Evolutionary conservation across 345 rosid species (phyloP).

Genomic region (Angophora floribunda): DNA sequence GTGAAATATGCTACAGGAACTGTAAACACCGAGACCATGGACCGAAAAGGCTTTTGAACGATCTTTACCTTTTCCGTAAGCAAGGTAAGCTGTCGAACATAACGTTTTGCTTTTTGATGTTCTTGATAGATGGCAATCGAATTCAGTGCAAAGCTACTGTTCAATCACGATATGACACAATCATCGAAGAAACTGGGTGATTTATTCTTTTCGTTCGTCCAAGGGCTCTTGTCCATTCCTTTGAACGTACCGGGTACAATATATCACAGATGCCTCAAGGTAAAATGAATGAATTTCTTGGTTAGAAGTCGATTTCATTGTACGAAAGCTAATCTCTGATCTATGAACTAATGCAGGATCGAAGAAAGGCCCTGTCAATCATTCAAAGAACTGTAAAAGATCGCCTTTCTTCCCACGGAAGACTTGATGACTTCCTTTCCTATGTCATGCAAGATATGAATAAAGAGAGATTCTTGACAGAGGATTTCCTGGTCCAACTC

Average conservation of each 20-base stretch:
- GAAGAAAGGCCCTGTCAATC: not conserved
- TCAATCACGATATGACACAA: slow-evolving; percentile 5
- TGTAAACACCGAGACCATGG: not conserved
- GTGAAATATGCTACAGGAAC: not conserved
- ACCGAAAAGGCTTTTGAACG: not conserved
- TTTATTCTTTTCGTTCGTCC: not conserved
- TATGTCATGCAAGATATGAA: slow-evolving; percentile 8
- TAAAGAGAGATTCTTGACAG: slow-evolving; percentile 9
- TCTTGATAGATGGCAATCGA: slow-evolving; percentile 11
- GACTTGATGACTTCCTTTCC: slow-evolving; percentile 7
- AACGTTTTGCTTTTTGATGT: not conserved
- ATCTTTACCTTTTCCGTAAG: not conserved
- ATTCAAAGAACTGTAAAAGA: not conserved
- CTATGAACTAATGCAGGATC: not conserved
- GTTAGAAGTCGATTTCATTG: not conserved
- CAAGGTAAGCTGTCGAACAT: not conserved
- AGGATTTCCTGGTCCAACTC: slow-evolving; percentile 4
- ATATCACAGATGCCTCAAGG: slow-evolving; percentile 21
- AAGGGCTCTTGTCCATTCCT: slow-evolving; percentile 18
- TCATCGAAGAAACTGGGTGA: not conserved
- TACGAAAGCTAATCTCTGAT: not conserved
- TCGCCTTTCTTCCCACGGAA: not conserved
- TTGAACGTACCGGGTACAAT: slow-evolving; percentile 23
- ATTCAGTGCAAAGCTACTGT: slow-evolving; percentile 2
- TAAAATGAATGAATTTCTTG: not conserved